These are phyloP conservation scores for Yarrowia sp. DNA, from an alignment of 805 yeast genomes.

Conservation along the genomic window DNA sequence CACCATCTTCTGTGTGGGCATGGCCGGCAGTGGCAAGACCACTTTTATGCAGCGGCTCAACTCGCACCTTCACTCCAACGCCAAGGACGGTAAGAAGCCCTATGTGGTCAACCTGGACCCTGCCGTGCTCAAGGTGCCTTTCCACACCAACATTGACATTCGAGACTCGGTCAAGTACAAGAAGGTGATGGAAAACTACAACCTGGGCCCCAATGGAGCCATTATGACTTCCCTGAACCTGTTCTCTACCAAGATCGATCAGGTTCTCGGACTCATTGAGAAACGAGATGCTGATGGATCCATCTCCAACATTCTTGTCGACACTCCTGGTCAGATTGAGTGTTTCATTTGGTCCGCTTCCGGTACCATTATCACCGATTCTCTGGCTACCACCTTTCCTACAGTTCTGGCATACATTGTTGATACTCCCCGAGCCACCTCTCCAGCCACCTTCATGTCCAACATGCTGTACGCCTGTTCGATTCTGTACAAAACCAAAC, in stretches of 20 bases:
- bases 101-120: conserved; percentile 95
- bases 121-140: conserved; percentile 92
- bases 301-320: conserved; percentile 73
- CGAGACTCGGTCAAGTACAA: conserved; percentile 94
- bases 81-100: conserved; percentile 50
- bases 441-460: conserved; percentile 96
- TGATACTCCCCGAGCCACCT: conserved; percentile 91
- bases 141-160: conserved; percentile 90
- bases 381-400: conserved; percentile 93
- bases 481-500: conserved; percentile 87
- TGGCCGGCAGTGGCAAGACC: conserved; percentile 91
- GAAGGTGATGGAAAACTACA: conserved; percentile 92
- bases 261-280: conserved; percentile 81
- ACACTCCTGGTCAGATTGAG: conserved; percentile 98
- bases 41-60: conserved; percentile 95
- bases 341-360: conserved; percentile 98
- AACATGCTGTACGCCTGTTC: conserved; percentile 99
- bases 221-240: conserved; percentile 91
- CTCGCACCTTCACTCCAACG: conserved; percentile 72
- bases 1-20: conserved; percentile 52
- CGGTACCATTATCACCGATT: conserved; percentile 93
- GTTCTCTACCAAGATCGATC: conserved; percentile 94
- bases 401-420: conserved; percentile 94
- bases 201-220: conserved; percentile 97
- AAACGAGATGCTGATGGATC: conserved; percentile 54